Conservation (phyloP, 179 eudicot genomes). For the Drosera spatulata region DNA sequence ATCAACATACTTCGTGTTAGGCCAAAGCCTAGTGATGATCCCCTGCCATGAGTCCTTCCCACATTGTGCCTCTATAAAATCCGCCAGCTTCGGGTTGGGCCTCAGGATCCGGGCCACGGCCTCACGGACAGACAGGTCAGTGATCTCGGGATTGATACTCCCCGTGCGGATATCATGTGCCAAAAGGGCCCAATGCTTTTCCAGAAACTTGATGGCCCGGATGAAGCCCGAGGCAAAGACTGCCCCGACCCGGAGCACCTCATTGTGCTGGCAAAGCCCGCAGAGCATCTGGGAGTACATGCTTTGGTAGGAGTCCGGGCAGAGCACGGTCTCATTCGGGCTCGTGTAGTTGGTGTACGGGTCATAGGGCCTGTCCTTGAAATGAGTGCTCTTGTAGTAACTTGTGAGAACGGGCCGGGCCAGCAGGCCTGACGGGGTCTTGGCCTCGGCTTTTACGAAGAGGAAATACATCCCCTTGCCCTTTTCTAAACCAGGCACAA, state of each 20-base stretch:
- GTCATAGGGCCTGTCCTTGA: no score
- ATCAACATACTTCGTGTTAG: slow-evolving; percentile 62
- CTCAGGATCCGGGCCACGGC: slow-evolving; percentile 28
- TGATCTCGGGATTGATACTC: slow-evolving; percentile 23
- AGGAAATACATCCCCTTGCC: slow-evolving; percentile 29
- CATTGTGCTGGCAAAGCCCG: slow-evolving; percentile 39
- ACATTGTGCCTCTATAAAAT: slow-evolving; percentile 47
- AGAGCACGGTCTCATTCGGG: slow-evolving; percentile 64
- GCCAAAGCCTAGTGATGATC: slow-evolving; percentile 65
- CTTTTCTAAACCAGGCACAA: slow-evolving; percentile 47
- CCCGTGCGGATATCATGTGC: slow-evolving; percentile 47
- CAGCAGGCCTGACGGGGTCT: slow-evolving; percentile 58
- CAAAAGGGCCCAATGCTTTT: slow-evolving; percentile 42
- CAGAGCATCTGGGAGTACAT: slow-evolving; percentile 82
- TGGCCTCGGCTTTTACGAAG: slow-evolving; percentile 50
- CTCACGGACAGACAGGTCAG: slow-evolving; percentile 31
- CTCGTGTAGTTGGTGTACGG: slow-evolving; percentile 18
- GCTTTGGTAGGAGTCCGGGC: slow-evolving; percentile 67
- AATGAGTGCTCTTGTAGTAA: no score
- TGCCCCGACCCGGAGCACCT: slow-evolving; percentile 68
- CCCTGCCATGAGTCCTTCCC: slow-evolving; percentile 47
- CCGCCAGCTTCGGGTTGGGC: slow-evolving; percentile 49
- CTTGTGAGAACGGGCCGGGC: slow-evolving; percentile 48
- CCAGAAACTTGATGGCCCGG: slow-evolving; percentile 61
- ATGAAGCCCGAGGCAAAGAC: slow-evolving; percentile 72